These are phyloP conservation scores for Pleurotus tuoliensis DNA, from an alignment of 768 basidiomycete species.

Conservation along the genomic window DNA sequence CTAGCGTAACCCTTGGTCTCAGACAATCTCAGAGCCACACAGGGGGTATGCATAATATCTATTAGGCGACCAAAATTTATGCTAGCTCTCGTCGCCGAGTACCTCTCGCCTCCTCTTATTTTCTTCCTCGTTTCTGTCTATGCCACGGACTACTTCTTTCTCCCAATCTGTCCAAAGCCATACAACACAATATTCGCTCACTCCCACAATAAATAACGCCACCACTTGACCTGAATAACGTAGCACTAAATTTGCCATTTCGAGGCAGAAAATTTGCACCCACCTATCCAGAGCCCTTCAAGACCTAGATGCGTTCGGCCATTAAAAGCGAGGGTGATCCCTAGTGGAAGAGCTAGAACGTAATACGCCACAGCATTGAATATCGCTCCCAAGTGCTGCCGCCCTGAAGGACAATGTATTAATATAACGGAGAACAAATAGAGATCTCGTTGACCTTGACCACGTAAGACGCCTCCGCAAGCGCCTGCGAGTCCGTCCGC, in stretches of 20 bases:
- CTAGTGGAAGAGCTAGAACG: slow-evolving; percentile 72
- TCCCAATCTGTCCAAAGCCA: slow-evolving; percentile 62
- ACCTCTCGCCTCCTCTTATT: slow-evolving; percentile 23
- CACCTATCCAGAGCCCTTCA: slow-evolving; percentile 79
- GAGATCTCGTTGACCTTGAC: slow-evolving; percentile 47
- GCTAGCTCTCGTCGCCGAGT: not conserved
- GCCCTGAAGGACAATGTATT: slow-evolving; percentile 30
- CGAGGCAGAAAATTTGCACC: slow-evolving; percentile 26
- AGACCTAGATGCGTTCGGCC: slow-evolving; percentile 40
- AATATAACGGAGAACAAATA: slow-evolving; percentile 18
- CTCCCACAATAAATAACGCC: slow-evolving; percentile 66
- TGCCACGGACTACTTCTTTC: slow-evolving; percentile 52
- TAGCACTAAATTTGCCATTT: slow-evolving; percentile 4
- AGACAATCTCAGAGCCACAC: not conserved
- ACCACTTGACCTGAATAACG: slow-evolving; percentile 58
- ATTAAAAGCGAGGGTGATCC: slow-evolving; percentile 68
- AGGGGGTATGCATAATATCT: not conserved
- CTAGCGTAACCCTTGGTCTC: not conserved
- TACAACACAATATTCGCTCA: slow-evolving; percentile 63
- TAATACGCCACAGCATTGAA: slow-evolving; percentile 81
- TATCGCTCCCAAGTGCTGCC: slow-evolving; percentile 69
- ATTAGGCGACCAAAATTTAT: too few relatives aligned
- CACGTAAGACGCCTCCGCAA: slow-evolving; percentile 73
- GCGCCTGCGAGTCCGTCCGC: slow-evolving; percentile 72
- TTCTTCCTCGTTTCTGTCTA: slow-evolving; percentile 45